A percentile compares a stretch with the other conserved stretches of the same genome.
phyloP scores from a whole-genome alignment of 108 stramenopile species.

The Skeletonema tropicum region DNA sequence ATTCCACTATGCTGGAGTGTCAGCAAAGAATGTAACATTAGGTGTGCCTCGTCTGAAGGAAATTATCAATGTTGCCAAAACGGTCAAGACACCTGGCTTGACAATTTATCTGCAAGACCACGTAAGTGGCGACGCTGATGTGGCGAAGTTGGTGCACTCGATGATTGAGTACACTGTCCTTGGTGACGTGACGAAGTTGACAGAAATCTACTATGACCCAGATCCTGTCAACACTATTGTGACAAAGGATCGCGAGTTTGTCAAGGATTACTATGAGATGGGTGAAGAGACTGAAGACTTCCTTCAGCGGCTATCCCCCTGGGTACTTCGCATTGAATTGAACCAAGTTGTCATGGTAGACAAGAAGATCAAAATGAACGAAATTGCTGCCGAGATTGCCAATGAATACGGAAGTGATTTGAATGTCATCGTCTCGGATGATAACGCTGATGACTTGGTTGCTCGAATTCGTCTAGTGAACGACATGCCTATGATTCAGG shows the following conservation, averaged over 20 bases:
- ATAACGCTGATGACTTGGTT: constrained; percentile 92
- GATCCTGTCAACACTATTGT: constrained; percentile 92
- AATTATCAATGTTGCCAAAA: constrained; percentile 98
- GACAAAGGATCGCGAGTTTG: constrained; percentile 88
- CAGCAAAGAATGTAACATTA: constrained; percentile 98
- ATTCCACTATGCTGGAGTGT: constrained; percentile 98
- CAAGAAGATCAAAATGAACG: constrained; percentile 90
- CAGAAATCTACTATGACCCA: constrained; percentile 98
- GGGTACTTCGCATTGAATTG: constrained; percentile 96
- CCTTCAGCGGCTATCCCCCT: constrained; percentile 88
- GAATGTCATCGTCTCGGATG: constrained; percentile 91
- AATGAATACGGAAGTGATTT: constrained; percentile 88
- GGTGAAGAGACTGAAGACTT: constrained; percentile 86
- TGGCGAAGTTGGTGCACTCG: constrained; percentile 83
- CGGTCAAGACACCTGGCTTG: constrained; percentile 94
- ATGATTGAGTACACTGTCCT: constrained; percentile 95
- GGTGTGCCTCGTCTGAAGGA: constrained; percentile 99
- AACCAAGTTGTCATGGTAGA: constrained; percentile 89
- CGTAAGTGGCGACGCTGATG: constrained; percentile 80
- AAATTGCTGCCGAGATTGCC: constrained; percentile 81
- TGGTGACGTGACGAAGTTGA: constrained; percentile 87
- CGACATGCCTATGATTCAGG: constrained; percentile 74
- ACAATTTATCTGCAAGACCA: constrained; percentile 89
- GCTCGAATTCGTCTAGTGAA: constrained; percentile 92
- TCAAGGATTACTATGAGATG: constrained; percentile 92